Conservation (phyloP, 2,329 filamentous ascomycete species). For the Stenocarpella maydis region DNA sequence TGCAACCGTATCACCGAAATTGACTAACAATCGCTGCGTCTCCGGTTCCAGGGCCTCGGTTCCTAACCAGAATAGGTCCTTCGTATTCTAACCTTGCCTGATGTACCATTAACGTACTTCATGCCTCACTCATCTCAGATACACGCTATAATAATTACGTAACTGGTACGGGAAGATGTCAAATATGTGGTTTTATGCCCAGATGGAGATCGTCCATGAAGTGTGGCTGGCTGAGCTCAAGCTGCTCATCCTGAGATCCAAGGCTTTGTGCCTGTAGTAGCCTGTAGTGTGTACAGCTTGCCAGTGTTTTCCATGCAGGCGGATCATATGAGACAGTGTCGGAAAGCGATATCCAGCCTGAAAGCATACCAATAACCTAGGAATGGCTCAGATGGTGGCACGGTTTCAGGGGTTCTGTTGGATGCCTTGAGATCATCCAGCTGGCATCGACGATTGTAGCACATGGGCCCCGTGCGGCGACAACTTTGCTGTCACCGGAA, state of each 20-base stretch:
- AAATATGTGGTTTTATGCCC: too few species aligned
- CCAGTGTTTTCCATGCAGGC: not conserved
- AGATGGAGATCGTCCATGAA: not conserved
- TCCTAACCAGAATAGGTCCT: too few species aligned
- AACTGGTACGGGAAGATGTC: too few species aligned
- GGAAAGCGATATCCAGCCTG: not conserved
- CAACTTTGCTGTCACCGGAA: slow-evolving; percentile 62
- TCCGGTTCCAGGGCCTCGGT: not conserved
- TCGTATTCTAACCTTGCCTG: too few species aligned
- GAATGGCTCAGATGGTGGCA: too few species aligned
- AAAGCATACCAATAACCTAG: not conserved
- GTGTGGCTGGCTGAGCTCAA: not conserved
- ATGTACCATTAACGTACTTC: too few species aligned
- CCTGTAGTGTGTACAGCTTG: not conserved
- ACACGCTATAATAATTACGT: too few species aligned
- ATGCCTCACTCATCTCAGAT: too few species aligned
- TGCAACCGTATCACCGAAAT: not conserved
- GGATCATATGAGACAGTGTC: not conserved
- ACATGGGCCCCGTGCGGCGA: not conserved
- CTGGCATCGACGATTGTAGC: not conserved
- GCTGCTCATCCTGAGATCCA: not conserved
- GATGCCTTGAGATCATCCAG: not conserved
- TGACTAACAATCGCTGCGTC: not conserved
- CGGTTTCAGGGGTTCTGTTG: not conserved
- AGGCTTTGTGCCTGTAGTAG: too few species aligned